phyloP scores from a whole-genome alignment of 441 rosid genomes.

The Syzygium syzygioides region DNA sequence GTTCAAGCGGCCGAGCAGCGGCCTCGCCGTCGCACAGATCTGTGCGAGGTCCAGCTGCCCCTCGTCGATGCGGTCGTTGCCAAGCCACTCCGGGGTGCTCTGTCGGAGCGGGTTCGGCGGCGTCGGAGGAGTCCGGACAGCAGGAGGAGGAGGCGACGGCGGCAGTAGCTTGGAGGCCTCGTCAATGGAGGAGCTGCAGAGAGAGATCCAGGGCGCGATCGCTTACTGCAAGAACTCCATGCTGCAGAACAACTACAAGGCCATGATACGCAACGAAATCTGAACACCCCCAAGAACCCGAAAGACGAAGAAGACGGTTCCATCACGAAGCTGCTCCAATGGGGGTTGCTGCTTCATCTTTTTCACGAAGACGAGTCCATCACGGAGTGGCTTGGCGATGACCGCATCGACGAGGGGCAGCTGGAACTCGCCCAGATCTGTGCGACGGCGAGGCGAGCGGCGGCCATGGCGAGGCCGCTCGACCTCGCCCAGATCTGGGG shows the following conservation, averaged over 20 bases:
- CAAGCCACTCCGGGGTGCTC: slow-evolving; percentile 80
- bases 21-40: no score
- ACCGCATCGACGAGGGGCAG: no score
- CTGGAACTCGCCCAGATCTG: no score
- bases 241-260: slow-evolving; percentile 28
- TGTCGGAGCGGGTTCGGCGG: slow-evolving; percentile 22
- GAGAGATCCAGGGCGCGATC: slow-evolving; percentile 9
- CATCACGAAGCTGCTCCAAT: neutral
- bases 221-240: slow-evolving; percentile 92
- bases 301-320: slow-evolving; percentile 1
- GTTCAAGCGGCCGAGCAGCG: no score
- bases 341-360: neutral
- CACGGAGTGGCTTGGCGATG: no score
- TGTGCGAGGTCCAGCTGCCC: slow-evolving; percentile 58
- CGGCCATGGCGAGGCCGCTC: no score
- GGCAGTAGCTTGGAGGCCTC: slow-evolving; percentile 15
- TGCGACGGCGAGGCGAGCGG: no score
- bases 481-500: no score
- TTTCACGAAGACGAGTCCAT: neutral
- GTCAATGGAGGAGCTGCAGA: slow-evolving; percentile 83
- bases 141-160: neutral
- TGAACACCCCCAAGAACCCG: no score
- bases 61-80: slow-evolving; percentile 85
- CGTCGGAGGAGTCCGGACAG: neutral
- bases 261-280: slow-evolving; percentile 42